These are phyloP conservation scores for Corchorus capsularis DNA, from an alignment of 345 rosid genomes.

Conservation along the genomic window DNA sequence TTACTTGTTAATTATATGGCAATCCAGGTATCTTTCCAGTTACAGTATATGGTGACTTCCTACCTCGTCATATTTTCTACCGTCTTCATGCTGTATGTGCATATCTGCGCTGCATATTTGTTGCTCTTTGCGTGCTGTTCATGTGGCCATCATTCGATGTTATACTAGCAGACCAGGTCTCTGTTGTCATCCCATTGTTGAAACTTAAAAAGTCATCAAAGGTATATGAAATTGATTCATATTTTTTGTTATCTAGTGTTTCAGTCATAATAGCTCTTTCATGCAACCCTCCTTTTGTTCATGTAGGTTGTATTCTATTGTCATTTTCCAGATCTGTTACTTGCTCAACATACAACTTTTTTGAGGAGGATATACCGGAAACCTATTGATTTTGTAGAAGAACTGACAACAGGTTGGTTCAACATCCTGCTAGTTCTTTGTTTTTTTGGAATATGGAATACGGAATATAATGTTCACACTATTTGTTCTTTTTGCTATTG, in stretches of 20 bases:
- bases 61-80: slow-evolving; percentile 82
- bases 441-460: neutral
- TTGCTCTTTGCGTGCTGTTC: slow-evolving; percentile 73
- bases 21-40: slow-evolving; percentile 72
- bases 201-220: slow-evolving; percentile 70
- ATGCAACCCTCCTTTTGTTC: slow-evolving; percentile 11
- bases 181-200: slow-evolving; percentile 78
- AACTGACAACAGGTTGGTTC: slow-evolving; percentile 71
- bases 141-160: slow-evolving; percentile 80
- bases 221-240: slow-evolving; percentile 41
- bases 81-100: slow-evolving; percentile 87
- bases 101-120: slow-evolving; percentile 76
- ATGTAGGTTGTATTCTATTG: slow-evolving; percentile 85
- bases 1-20: neutral
- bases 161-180: slow-evolving; percentile 78
- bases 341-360: slow-evolving; percentile 80
- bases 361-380: slow-evolving; percentile 78
- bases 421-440: neutral
- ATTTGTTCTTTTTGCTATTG: neutral
- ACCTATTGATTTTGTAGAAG: slow-evolving; percentile 84
- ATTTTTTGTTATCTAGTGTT: slow-evolving; percentile 7
- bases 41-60: slow-evolving; percentile 77
- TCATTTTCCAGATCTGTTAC: slow-evolving; percentile 86
- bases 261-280: slow-evolving; percentile 2
- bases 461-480: slow-evolving; percentile 5